Evolutionary conservation across 1,284 basidiomycete species (phyloP), one percentile per base, ranked within the genome.

Genomic region (Leccinum glutinopallens): DNA sequence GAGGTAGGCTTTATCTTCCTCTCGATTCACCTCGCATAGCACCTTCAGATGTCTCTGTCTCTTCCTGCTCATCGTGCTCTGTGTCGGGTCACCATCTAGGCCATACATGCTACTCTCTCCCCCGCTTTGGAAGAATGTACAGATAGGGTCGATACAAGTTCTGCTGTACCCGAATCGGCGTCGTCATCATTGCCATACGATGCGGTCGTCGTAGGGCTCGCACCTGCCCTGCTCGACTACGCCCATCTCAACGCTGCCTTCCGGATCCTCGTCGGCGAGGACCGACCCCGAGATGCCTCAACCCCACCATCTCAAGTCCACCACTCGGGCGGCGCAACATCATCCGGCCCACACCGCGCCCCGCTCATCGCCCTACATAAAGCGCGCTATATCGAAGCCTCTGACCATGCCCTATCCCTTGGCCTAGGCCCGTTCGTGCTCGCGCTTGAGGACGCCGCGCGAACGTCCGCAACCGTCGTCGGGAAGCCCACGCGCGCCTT

Each of bases 131-230:
- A 83, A 58, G 90, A 90, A 68, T 84, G 83, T 62, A 69, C 73
- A 0, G 62, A 63, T 32, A 57, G 5, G 37, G 37, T 35, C 33
- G 41, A 35, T 43, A 4, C 39, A n/a, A n/a, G n/a, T 3, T 15
- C 22, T 54, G 29, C 13, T 17, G 5, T 12, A 3, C 5, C 54
- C 12, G 35, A 37, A 25, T 25, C 25, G 25, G 25, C 25, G 25
- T 25, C 25, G 17, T 55, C 65, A 4, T 9, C n/a, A 4, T 35
- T 25, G 9, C 25, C 64, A 6, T 83, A 84, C 70, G 87, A 92
- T 70, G 80, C 84, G 0, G 89, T 92, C 57, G 83, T 92, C n/a
- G 73, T 92, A n/a, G 90, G 89, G 7, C 81, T 90, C n/a, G 81
- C 88, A 1, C 87, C 87, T 1, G 67, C 77, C 25, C 25, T 79